Evolutionary conservation across 2,329 filamentous ascomycete genomes (phyloP).

Genomic region (Paraphoma sp.): DNA sequence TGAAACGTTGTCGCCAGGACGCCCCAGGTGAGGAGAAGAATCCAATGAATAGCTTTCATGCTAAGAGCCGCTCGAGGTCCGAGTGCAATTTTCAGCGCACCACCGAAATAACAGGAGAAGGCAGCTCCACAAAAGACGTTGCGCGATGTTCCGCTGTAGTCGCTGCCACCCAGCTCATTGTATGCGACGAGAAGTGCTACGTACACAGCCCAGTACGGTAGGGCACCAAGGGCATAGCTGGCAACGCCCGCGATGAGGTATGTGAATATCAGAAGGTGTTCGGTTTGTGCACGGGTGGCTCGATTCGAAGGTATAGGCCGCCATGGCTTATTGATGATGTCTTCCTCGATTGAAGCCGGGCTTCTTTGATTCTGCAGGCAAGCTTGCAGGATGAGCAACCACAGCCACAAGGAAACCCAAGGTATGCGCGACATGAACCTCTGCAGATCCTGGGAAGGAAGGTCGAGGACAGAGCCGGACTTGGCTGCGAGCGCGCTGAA

Average conservation of each 20-base stretch:
- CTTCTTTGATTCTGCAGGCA: conserved; percentile 49
- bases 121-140: conserved; percentile 41
- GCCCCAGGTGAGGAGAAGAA: conserved; percentile 25
- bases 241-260: conserved; percentile 1
- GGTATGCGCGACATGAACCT: conserved; percentile 9
- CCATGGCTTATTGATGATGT: conserved; percentile 52
- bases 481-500: conserved; percentile 14
- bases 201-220: conserved; percentile 23
- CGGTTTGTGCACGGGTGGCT: conserved; percentile 25
- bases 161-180: conserved; percentile 39
- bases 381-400: conserved; percentile 50
- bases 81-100: conserved; percentile 34
- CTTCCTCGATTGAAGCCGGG: conserved; percentile 44
- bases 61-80: conserved; percentile 12
- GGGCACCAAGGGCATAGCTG: conserved; percentile 11
- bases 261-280: conserved; percentile 11
- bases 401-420: conserved; percentile 25
- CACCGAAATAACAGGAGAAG: conserved; percentile 35
- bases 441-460: conserved; percentile 8
- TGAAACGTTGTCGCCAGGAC: conserved; percentile 49
- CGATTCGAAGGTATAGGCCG: conserved; percentile 34
- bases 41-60: conserved; percentile 33
- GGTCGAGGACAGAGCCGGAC: conserved; percentile 10
- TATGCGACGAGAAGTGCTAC: conserved; percentile 29
- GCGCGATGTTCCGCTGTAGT: conserved; percentile 31